Evolutionary conservation across 768 basidiomycete species (phyloP), one percentile per base, ranked within the genome.

Genomic region (Multifurca ochricompacta): DNA sequence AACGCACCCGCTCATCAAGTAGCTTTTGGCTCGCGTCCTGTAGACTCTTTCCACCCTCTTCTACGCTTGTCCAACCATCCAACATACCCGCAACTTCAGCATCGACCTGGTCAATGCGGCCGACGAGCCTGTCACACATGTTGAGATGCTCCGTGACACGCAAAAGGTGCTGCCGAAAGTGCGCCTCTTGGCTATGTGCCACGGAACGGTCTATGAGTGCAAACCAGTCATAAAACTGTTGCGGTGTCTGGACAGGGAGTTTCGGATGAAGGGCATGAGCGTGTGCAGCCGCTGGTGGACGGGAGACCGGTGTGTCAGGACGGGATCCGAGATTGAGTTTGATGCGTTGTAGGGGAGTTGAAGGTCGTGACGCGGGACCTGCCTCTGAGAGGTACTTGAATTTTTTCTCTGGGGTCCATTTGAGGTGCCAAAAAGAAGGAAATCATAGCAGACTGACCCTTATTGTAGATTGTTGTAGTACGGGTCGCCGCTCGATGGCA

Each of bases 161-260:
- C 10, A 81, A 80, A 18, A 94, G 78, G 68, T 97, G 89, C 0
- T 83, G 82, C 23, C 91, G 78, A 67, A 96, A 97, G 65, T 93
- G 86, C 5, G 91, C 82, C 64, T 97, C 95, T 64, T 98, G 95
- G 55, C 88, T 88, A 63, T 92, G 91, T 7, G 92, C 87, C 34
- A 96, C 90, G 3, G 87, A 87, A 14, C 87, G 77, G 60, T 96
- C 93, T 49, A 99, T 83, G 36, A 87, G 76, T 3, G 90, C 77
- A 68, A 93, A 95, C 86, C 93, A 96, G 70, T 98, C 95, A 66
- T 94, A 91, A 69, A 99, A 95, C 61, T 97, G 92, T 63, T 98
- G 91, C 1, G 93, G 86, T 0, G 92, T 95, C 58, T 86, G 80
- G 35, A 98, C 83, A 4, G 89, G 85, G 36, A 82, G 78, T 46